Percentiles rank a stretch among this genome's conserved stretches.
Evolutionary conservation across 2,329 filamentous ascomycete species (phyloP).

Genomic region (Fusarium heterosporum): DNA sequence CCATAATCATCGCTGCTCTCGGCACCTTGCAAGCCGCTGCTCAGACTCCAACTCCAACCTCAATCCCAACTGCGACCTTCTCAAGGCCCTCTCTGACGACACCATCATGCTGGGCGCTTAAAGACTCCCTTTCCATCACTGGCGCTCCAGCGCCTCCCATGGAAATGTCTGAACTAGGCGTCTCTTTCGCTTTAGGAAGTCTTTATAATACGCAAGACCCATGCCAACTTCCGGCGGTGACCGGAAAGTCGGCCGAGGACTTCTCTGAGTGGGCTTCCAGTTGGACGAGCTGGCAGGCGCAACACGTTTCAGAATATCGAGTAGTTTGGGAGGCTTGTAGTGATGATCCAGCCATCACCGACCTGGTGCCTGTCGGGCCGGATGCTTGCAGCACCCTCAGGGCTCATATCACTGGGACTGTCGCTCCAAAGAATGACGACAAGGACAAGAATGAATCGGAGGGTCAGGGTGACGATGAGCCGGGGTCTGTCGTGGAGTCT

Average conservation of each 20-base stretch:
- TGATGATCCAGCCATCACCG: constrained; percentile 2
- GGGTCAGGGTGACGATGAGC: not conserved
- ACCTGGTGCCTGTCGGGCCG: constrained; percentile 2
- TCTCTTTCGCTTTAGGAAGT: constrained; percentile 10
- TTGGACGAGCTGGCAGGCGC: constrained; percentile 12
- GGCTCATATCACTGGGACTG: constrained; percentile 10
- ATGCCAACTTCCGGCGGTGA: constrained; percentile 4
- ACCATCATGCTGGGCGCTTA: not conserved
- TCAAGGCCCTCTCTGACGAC: not conserved
- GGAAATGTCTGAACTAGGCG: constrained; percentile 3
- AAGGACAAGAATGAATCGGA: not conserved
- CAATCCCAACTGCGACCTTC: not conserved
- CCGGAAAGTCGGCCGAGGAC: not conserved
- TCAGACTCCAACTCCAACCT: not conserved
- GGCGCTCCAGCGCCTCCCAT: not conserved
- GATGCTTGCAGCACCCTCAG: constrained; percentile 16
- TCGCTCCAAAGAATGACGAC: too few species aligned
- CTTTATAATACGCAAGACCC: constrained; percentile 1
- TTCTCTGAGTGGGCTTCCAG: constrained; percentile 7
- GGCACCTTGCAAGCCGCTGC: not conserved
- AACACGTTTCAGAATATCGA: not conserved
- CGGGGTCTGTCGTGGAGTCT: not conserved
- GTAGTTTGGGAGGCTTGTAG: not conserved
- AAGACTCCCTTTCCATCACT: not conserved
- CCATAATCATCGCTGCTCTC: not conserved